Evolutionary conservation across 1,284 basidiomycete species (phyloP).

Genomic region (Sanghuangporus sanghuang): DNA sequence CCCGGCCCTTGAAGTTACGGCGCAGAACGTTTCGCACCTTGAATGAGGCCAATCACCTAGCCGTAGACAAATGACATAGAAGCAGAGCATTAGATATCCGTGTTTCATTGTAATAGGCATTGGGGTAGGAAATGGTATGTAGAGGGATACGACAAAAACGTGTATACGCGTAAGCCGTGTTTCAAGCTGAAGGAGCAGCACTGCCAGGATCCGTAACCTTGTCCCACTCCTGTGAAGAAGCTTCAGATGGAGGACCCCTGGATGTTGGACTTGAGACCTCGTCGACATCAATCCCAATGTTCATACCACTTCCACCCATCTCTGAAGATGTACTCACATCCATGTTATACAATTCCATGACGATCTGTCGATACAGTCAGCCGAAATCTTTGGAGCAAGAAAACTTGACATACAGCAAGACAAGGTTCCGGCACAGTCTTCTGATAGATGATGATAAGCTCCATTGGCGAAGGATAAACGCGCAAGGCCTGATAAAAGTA

Average conservation of each 20-base stretch:
- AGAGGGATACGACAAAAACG: slow-evolving; percentile 22
- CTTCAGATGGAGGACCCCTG: slow-evolving; percentile 69
- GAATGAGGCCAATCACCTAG: slow-evolving; percentile 24
- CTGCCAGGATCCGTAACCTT: slow-evolving; percentile 68
- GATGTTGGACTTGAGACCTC: slow-evolving; percentile 54
- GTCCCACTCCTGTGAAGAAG: slow-evolving; percentile 85
- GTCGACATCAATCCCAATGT: slow-evolving; percentile 31
- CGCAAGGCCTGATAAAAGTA: slow-evolving; percentile 92
- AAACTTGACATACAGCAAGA: slow-evolving; percentile 57
- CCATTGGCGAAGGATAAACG: slow-evolving; percentile 91
- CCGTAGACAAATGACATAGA: slow-evolving; percentile 19
- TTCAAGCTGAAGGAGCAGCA: slow-evolving; percentile 39
- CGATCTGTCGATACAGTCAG: slow-evolving; percentile 42
- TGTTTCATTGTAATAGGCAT: not conserved
- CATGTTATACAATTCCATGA: slow-evolving; percentile 85
- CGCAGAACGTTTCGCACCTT: slow-evolving; percentile 20
- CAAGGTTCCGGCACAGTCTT: slow-evolving; percentile 85
- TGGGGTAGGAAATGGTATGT: slow-evolving; percentile 12
- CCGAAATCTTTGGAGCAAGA: not conserved
- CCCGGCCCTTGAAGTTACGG: slow-evolving; percentile 14
- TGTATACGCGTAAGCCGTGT: slow-evolving; percentile 2
- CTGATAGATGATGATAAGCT: slow-evolving; percentile 91
- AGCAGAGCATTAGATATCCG: slow-evolving; percentile 15
- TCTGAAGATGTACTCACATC: slow-evolving; percentile 74
- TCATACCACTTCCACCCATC: slow-evolving; percentile 28